A percentile compares a stretch with the other conserved stretches of the same genome.
Evolutionary conservation across 2,329 filamentous ascomycete genomes (phyloP).

Genomic region (Verticillium longisporum): DNA sequence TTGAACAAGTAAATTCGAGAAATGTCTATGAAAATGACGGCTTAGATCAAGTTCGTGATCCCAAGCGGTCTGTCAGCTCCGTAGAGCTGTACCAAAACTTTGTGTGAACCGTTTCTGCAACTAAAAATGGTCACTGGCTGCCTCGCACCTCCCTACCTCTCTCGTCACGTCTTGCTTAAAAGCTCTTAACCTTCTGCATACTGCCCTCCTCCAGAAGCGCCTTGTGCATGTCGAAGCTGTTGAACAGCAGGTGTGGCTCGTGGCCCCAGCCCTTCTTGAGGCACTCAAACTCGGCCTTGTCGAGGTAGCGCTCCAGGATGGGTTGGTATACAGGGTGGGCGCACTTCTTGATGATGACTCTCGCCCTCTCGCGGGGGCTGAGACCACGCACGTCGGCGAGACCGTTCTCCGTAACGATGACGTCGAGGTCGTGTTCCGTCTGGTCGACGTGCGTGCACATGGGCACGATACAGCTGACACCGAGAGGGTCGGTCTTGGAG

Average conservation of each 20-base stretch:
- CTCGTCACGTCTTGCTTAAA: slow-evolving; percentile 30
- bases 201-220: slow-evolving; percentile 75
- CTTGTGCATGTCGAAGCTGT: slow-evolving; percentile 85
- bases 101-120: background rate
- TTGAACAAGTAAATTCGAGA: background rate
- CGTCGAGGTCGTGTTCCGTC: slow-evolving; percentile 86
- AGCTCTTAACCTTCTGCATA: slow-evolving; percentile 71
- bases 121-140: background rate
- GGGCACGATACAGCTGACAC: slow-evolving; percentile 82
- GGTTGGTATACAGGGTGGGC: slow-evolving; percentile 79
- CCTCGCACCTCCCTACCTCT: background rate
- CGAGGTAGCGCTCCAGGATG: slow-evolving; percentile 75
- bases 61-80: background rate
- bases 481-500: slow-evolving; percentile 73
- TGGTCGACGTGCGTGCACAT: slow-evolving; percentile 91
- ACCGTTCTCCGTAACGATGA: slow-evolving; percentile 71
- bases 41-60: background rate
- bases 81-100: background rate
- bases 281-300: slow-evolving; percentile 81
- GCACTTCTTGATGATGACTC: slow-evolving; percentile 82
- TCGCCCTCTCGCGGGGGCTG: slow-evolving; percentile 70
- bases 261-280: slow-evolving; percentile 82
- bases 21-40: background rate
- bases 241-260: slow-evolving; percentile 81
- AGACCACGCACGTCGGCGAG: slow-evolving; percentile 81